Evolutionary conservation across 768 basidiomycete genomes (phyloP), one percentile per base, ranked within the genome.

Genomic region (Hysterangium stoloniferum): DNA sequence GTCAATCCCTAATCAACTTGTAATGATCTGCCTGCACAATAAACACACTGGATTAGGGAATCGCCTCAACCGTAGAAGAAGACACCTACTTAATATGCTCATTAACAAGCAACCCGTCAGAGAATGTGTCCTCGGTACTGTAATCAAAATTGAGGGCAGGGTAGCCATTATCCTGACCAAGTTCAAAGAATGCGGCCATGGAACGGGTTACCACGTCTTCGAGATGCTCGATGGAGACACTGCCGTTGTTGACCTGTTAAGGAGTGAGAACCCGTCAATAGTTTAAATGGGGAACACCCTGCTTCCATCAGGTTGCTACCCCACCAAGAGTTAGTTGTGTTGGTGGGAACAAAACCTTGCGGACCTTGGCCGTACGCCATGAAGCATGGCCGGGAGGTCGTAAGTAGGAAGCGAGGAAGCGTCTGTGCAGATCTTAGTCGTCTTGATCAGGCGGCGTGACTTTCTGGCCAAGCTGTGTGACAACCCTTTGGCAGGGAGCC

Each of bases 191-290:
- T 1, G 67, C 45, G 15, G 60, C 59, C 38, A 68, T 37, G 27
- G 67, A 62, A 24, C 71, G 59, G 59, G 60, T 63, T 65, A 78
- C 81, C 86, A 91, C 89, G 61, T 93, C 89, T 48, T 83, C 79
- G 4, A 86, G 65, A 4, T 86, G 77, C 3, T 71, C 61, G 55
- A 73, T 69, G 0, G 84, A 73, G 45, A 93, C 84, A 2, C 78
- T 81, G 34, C 80, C 81, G 61, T 91, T 86, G 41, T 74, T 66
- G 15, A 93, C 86, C 43, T 72, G 80, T 24, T 69, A 69, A 1
- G 80, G 71, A 61, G 82, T 86, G 1, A 42, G 19, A 15, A 42
- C 5, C 19, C 41, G 19, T 8, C n/a, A n/a, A n/a, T n/a, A 25
- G 20, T 19, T 5, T 4, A 6, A 25, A n/a, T n/a, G n/a, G n/a